phyloP scores from a whole-genome alignment of 2,329 filamentous ascomycete species.

The Falciphora oryzae region DNA sequence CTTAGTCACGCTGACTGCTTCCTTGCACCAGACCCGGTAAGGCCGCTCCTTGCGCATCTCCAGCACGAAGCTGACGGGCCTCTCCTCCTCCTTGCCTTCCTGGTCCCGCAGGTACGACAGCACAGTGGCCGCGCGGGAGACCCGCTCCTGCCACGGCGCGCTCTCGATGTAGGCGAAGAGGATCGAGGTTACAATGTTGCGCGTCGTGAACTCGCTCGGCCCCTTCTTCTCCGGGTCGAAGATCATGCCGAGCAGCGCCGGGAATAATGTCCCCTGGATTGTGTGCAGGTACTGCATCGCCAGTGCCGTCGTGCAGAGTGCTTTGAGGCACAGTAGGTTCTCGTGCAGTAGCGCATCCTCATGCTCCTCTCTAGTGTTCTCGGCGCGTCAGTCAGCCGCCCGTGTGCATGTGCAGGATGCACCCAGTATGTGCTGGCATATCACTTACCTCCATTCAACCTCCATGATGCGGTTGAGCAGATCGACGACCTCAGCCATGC shows the following conservation, averaged over 20 bases:
- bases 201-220: slow-evolving; percentile 91
- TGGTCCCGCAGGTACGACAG: slow-evolving; percentile 77
- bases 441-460: slow-evolving; percentile 86
- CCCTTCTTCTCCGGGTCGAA: slow-evolving; percentile 99
- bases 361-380: slow-evolving; percentile 69
- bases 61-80: slow-evolving; percentile 78
- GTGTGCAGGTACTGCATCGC: slow-evolving; percentile 76
- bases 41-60: slow-evolving; percentile 84
- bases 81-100: slow-evolving; percentile 65
- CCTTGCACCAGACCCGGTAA: slow-evolving; percentile 91
- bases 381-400: neutral
- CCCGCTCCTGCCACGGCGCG: slow-evolving; percentile 54
- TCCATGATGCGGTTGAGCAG: slow-evolving; percentile 88
- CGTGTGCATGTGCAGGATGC: neutral
- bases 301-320: slow-evolving; percentile 82
- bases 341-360: slow-evolving; percentile 92
- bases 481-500: slow-evolving; percentile 86
- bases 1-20: slow-evolving; percentile 87
- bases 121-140: slow-evolving; percentile 65
- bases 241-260: slow-evolving; percentile 78
- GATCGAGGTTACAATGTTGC: slow-evolving; percentile 82
- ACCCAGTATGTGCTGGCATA: slow-evolving; percentile 11
- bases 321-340: slow-evolving; percentile 87
- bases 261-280: slow-evolving; percentile 77
- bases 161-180: slow-evolving; percentile 82